Base-by-base conservation (phyloP, 495 filamentous ascomycete genomes). In the Thozetella sp. region DNA sequence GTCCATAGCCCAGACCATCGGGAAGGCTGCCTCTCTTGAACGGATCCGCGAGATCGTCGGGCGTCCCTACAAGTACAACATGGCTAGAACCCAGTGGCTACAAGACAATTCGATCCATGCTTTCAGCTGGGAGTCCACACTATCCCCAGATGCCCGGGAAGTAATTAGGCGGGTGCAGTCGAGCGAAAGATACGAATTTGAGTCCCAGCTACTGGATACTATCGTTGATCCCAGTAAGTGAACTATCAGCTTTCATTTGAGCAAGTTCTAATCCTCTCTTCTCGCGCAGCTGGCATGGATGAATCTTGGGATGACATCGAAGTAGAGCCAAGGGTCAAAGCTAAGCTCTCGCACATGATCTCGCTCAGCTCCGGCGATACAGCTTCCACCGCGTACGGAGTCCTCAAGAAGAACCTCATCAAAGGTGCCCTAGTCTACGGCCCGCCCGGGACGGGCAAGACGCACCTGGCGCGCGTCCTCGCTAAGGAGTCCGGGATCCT, bases 351-450 rank as follows among this genome's bases (percentile, higher is more conserved):
- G 43, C 43, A 48, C 43, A 48, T 48, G 43, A 48, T 48, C n/a
- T 3, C 9, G 4, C 43, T 48, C n/a, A 48, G 43, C 43, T 48
- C 43, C 3, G 43, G 43, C 43, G 10, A 48, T 15, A 48, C 43
- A 10, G n/a, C n/a, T 4, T 11, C 43, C 9, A 48, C 11, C 43
- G 43, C 43, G n/a, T 66, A 63, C 9, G 57, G 53, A 20, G 24
- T 66, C 34, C 52, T 60, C 3, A 52, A 22, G 1, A 56, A 55
- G 11, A 24, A 50, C 6, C 30, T 51, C 4, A 59, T 66, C 12
- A 24, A 90, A 53, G 63, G 60, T n/a, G 60, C 63, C 6, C 30
- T 63, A 27, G 55, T 66, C 22, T 66, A 66, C 37, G 63, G 60
- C 9, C 63, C 60, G 2, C 56, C 60, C 3, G 63, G 63, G 17